A percentile compares a stretch with the other conserved stretches of the same genome.
phyloP scores from a whole-genome alignment of 2,329 filamentous ascomycete species.

The Xylariaceae sp. region DNA sequence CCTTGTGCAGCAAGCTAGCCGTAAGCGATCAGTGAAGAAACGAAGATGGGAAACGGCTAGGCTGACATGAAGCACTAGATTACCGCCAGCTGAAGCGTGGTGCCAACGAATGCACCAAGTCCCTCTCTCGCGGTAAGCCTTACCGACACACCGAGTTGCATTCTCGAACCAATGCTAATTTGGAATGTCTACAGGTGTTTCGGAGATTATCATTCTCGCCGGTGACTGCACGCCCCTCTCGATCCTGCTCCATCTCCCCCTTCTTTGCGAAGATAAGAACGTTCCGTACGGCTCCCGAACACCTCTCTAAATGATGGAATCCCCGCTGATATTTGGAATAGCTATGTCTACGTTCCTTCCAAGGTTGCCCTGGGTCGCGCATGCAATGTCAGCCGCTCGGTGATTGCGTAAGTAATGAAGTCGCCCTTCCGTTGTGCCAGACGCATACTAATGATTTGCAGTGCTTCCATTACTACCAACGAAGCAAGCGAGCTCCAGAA shows the following conservation, averaged over 20 bases:
- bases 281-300: slow-evolving; percentile 29
- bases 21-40: slow-evolving; percentile 26
- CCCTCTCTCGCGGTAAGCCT: slow-evolving; percentile 68
- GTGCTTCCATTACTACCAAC: slow-evolving; percentile 76
- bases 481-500: slow-evolving; percentile 80
- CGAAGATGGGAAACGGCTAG: neutral
- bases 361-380: slow-evolving; percentile 81
- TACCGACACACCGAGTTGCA: too few species aligned
- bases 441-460: slow-evolving; percentile 3
- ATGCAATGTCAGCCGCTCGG: slow-evolving; percentile 80
- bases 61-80: slow-evolving; percentile 15
- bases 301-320: neutral
- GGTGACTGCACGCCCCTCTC: slow-evolving; percentile 83
- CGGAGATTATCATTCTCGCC: slow-evolving; percentile 82
- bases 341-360: slow-evolving; percentile 45
- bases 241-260: slow-evolving; percentile 82
- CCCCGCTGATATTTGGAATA: slow-evolving; percentile 7
- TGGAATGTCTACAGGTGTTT: slow-evolving; percentile 52
- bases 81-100: slow-evolving; percentile 78
- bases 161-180: too few species aligned
- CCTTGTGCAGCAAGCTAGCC: slow-evolving; percentile 64
- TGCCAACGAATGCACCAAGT: slow-evolving; percentile 81
- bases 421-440: neutral
- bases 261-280: slow-evolving; percentile 79
- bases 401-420: slow-evolving; percentile 62